Base-by-base conservation (phyloP, 768 basidiomycete species). In the Suillus discolor region DNA sequence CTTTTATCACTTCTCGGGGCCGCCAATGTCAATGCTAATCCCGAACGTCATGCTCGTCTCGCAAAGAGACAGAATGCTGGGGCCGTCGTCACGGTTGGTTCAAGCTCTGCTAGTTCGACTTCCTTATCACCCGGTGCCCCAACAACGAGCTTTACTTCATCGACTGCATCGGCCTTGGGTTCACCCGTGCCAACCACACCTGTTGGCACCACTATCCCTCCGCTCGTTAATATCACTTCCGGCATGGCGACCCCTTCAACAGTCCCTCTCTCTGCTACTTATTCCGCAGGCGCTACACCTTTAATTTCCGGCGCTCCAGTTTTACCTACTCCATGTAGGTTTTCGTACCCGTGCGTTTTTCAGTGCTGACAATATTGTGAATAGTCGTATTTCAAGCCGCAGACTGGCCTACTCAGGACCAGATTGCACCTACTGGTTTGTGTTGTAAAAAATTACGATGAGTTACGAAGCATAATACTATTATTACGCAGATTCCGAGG, bases 321-420 rank as follows among this genome's bases (percentile, higher is more conserved):
- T 3, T 78, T 95, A 12, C 94, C 94, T 0, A 79, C 84, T 0
- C 74, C 82, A n/a, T 87, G 91, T 91, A 77, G 2, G 8, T 60
- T 67, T 41, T 8, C 51, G 6, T 13, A 2, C 0, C 36, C 12
- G 12, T 1, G 0, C 20, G 16, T 54, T 34, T 25, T 8, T 2
- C 55, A 25, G 5, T 4, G 41, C 66, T 71, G 66, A 39, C 28
- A 42, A n/a, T 59, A 18, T n/a, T 28, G 65, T 61, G 9, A 53
- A 23, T 68, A 88, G 86, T 86, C 69, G 78, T 82, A 31, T 84
- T 82, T 72, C 64, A 70, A n/a, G 62, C 75, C 0, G 78, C 77
- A 4, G 72, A 84, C 20, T 93, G 90, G 88, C 92, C 92, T 0
- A 41, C 75, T 1, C 83, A 87, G 70, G 91, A 93, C 71, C 78